phyloP scores from a whole-genome alignment of 345 rosid genomes.

The Excoecaria cochinchinensis region DNA sequence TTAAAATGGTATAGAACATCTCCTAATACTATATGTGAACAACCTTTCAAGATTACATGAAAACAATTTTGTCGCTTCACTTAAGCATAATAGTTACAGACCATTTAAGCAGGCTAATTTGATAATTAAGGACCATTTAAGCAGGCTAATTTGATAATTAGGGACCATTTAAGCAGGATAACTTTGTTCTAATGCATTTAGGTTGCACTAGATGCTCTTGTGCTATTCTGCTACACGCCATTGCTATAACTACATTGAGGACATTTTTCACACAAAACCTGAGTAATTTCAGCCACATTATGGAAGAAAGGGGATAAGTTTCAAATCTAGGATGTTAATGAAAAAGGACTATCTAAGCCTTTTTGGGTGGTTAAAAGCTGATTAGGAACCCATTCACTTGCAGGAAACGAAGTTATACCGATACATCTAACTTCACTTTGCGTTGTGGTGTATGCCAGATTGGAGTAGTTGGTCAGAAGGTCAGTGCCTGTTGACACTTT shows the following conservation, averaged over 20 bases:
- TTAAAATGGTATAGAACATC: not conserved
- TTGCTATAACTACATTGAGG: not conserved
- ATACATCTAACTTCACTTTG: slow-evolving; percentile 77
- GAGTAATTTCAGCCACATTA: not conserved
- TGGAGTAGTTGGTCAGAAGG: slow-evolving; percentile 91
- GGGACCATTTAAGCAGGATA: not conserved
- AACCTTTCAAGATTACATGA: not conserved
- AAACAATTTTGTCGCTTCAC: not conserved
- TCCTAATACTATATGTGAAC: not conserved
- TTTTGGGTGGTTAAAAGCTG: not conserved
- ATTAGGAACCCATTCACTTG: not conserved
- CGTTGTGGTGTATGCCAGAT: slow-evolving; percentile 96
- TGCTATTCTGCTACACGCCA: not conserved
- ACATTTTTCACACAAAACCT: not conserved
- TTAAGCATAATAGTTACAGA: not conserved
- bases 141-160: not conserved
- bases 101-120: not conserved
- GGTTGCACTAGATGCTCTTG: not conserved
- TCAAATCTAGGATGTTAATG: not conserved
- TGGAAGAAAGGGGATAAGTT: not conserved
- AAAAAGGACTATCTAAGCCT: not conserved
- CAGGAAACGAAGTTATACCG: slow-evolving; percentile 83
- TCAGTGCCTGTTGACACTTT: slow-evolving; percentile 1
- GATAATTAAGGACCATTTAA: not conserved
- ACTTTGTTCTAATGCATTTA: not conserved